phyloP scores from a whole-genome alignment of 163 green algal species.

The Scenedesmus sp. region DNA sequence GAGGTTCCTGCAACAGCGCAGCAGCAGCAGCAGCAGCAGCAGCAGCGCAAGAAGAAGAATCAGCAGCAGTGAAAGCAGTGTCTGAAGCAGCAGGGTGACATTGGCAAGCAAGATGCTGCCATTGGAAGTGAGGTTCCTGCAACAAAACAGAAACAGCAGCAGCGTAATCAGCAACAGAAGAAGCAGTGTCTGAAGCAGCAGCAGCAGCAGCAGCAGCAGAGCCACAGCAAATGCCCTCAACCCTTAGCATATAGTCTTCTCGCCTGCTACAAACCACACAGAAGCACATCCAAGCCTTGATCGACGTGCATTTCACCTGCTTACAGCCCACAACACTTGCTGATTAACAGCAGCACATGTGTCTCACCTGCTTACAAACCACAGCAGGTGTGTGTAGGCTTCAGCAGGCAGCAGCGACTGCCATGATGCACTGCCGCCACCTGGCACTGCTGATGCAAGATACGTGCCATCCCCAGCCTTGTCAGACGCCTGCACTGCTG shows the following conservation, averaged over 20 bases:
- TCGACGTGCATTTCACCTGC: slow-evolving; percentile 6
- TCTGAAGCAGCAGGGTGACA: neutral
- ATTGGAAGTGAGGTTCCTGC: neutral
- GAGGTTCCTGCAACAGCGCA: neutral
- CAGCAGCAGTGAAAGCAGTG: no score
- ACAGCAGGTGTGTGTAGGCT: slow-evolving; percentile 41
- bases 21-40: neutral
- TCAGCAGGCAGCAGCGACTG: neutral
- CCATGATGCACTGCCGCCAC: neutral
- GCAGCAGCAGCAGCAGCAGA: slow-evolving; percentile 7
- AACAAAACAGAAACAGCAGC: neutral
- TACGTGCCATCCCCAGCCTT: neutral
- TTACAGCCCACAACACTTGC: slow-evolving; percentile 33
- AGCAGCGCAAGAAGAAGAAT: neutral
- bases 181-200: slow-evolving; percentile 13
- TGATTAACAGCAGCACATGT: no score
- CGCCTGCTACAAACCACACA: no score
- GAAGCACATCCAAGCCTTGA: no score
- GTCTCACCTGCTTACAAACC: slow-evolving; percentile 37
- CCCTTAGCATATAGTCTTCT: no score
- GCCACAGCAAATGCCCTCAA: no score
- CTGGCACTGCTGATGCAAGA: neutral
- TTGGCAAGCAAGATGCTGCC: neutral
- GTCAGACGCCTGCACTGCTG: neutral
- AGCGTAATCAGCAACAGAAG: neutral